A percentile compares a stretch with the other conserved stretches of the same genome.
These are phyloP conservation scores for Dimocarpus longan DNA, from an alignment of 345 rosid species.

Conservation along the genomic window DNA sequence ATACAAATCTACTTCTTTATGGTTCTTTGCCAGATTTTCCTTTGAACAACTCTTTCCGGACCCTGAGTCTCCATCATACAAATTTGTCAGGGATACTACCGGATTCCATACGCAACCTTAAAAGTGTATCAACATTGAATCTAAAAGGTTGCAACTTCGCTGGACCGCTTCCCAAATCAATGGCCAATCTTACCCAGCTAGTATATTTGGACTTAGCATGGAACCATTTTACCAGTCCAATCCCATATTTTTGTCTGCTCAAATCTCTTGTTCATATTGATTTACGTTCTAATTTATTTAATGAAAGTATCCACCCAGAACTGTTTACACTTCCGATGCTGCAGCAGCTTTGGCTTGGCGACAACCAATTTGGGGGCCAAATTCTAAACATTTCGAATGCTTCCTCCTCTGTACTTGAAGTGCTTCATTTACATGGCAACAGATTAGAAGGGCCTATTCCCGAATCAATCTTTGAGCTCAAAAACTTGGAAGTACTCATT, in stretches of 20 bases:
- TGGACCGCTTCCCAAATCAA: conserved; percentile 27
- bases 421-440: conserved; percentile 42
- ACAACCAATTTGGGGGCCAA: too few relatives aligned
- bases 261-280: conserved; percentile 30
- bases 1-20: conserved; percentile 8
- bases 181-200: conserved; percentile 21
- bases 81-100: conserved; percentile 31
- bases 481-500: conserved; percentile 22
- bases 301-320: conserved; percentile 36
- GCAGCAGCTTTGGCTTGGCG: too few relatives aligned
- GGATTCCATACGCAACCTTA: conserved; percentile 26
- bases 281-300: conserved; percentile 20
- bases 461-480: conserved; percentile 1
- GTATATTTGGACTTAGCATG: conserved; percentile 33
- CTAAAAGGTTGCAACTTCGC: background rate
- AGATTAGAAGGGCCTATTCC: conserved; percentile 38
- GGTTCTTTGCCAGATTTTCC: conserved; percentile 22
- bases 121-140: conserved; percentile 28
- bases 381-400: background rate
- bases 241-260: conserved; percentile 32
- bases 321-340: conserved; percentile 12
- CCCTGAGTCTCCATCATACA: conserved; percentile 27
- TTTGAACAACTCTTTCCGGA: conserved; percentile 25
- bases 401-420: conserved; percentile 13
- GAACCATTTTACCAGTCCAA: conserved; percentile 33